phyloP scores from a whole-genome alignment of 805 yeast species.

The Lipomyces kockii region DNA sequence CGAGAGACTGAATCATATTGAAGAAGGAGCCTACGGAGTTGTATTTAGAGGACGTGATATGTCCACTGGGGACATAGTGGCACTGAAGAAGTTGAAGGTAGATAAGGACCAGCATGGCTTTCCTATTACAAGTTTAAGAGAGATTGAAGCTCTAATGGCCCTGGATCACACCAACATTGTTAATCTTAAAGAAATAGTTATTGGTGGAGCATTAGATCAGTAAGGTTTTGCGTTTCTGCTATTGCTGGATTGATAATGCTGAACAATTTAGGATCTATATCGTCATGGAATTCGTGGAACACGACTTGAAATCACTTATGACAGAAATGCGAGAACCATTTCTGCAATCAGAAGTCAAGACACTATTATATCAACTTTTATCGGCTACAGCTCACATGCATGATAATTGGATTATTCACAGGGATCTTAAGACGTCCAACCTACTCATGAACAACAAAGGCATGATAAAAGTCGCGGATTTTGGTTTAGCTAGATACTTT shows the following conservation, averaged over 20 bases:
- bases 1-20: conserved; percentile 41
- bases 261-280: conserved; percentile 38
- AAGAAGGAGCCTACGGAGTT: conserved; percentile 54
- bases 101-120: conserved; percentile 56
- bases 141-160: conserved; percentile 60
- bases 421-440: conserved; percentile 43
- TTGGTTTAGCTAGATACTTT: conserved; percentile 61
- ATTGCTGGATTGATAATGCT: background rate
- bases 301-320: conserved; percentile 41
- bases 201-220: conserved; percentile 42
- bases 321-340: conserved; percentile 41
- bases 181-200: conserved; percentile 58
- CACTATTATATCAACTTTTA: conserved; percentile 41
- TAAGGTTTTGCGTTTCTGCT: conserved; percentile 21
- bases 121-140: conserved; percentile 69
- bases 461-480: conserved; percentile 41
- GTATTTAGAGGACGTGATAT: conserved; percentile 61
- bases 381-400: conserved; percentile 40
- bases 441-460: conserved; percentile 39
- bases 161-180: conserved; percentile 59
- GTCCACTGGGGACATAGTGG: conserved; percentile 55
- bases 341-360: conserved; percentile 42
- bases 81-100: conserved; percentile 61
- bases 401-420: conserved; percentile 39
- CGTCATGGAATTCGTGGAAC: conserved; percentile 44